Evolutionary conservation across 495 filamentous ascomycete species (phyloP), one percentile per base, ranked within the genome.

Genomic region (Podospora bellae-mahoneyi): DNA sequence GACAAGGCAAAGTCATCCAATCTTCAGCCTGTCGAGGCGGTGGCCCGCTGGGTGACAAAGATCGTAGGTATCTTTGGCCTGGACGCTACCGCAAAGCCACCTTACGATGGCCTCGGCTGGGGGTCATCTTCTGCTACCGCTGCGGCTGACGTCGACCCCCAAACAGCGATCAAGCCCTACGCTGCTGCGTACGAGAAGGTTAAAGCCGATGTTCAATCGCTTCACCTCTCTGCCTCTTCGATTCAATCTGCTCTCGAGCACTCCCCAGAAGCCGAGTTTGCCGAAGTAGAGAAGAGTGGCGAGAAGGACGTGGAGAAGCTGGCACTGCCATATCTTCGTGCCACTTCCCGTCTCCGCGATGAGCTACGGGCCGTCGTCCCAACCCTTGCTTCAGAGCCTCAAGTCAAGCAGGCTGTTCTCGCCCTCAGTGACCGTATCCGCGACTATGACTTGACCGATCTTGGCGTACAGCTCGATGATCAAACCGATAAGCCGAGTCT

Each of bases 391-490:
- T 48, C 39, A 48, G 78, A 86, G 20, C 79, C 84, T 1, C 72
- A 80, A 18, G 79, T 81, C 1, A 90, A 90, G 75, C 84, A 89
- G 15, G 79, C 80, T 4, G 77, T 94, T 16, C 83, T 93, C 5
- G 69, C 83, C 0, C 85, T 96, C 59, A 93, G 89, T 71, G 94
- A 97, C 74, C 83, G 85, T 5, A 84, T 98, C 60, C 90, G 94
- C 28, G 90, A 97, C 72, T 79, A 86, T 28, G 87, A 92, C 64
- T 87, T 98, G 34, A 92, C 90, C 63, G 84, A 92, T 60, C 80
- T 94, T 0, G 92, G 88, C 20, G 87, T 97, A 26, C 93, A 95
- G 69, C 88, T 98, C 10, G 94, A 97, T 73, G 94, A 98, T 73
- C 88, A 92, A 18, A 69, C 73, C 15, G 83, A 83, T 44, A 82